Base-by-base conservation (phyloP, 805 yeast genomes). In the Yamadazyma phyllophila region DNA sequence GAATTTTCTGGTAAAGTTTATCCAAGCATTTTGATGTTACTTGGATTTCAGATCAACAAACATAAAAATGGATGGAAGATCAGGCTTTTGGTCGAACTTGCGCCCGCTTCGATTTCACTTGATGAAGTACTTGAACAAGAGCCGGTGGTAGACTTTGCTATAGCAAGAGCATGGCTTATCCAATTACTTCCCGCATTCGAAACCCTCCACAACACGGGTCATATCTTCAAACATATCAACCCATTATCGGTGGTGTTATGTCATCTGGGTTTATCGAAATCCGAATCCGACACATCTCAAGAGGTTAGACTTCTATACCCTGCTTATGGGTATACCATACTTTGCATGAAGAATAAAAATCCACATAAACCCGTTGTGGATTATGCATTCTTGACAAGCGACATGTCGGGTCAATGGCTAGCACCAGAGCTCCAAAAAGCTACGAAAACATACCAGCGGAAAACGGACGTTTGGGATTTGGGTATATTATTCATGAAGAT, bases 391-490 rank as follows among this genome's bases (percentile, higher is more conserved):
- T 39, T 46, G 9, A 32, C 39, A 4, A n/a, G 11, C 1, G 49
- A 46, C 9, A 56, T 59, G 26, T 71, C 68, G 43, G 61, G 43
- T 46, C 59, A 40, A 27, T 91, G 97, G 97, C 67, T 63, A 10
- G 95, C 97, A 0, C 97, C 98, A 0, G 97, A 91, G 60, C 52
- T 83, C 7, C 48, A 61, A 12, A 58, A 58, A 56, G 31, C 60
- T 57, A 12, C 66, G 60, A 41, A 56, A 63, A 30, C 74, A 46
- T 83, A 86, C 11, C 84, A 84, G 46, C 71, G 90, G 31, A 87
- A 89, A 61, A 83, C 97, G 0, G 99, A 94, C 67, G 85, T 94
- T 8, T 94, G 98, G 98, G 87, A 87, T 58, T 66, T 90, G 33
- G 99, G 97, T 7, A 88, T 88, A 0, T 62, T 86, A 6, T 83